A percentile compares a stretch with the other conserved stretches of the same genome.
Conservation (phyloP, 2,329 filamentous ascomycete genomes). For the Neofusicoccum laricinum region DNA sequence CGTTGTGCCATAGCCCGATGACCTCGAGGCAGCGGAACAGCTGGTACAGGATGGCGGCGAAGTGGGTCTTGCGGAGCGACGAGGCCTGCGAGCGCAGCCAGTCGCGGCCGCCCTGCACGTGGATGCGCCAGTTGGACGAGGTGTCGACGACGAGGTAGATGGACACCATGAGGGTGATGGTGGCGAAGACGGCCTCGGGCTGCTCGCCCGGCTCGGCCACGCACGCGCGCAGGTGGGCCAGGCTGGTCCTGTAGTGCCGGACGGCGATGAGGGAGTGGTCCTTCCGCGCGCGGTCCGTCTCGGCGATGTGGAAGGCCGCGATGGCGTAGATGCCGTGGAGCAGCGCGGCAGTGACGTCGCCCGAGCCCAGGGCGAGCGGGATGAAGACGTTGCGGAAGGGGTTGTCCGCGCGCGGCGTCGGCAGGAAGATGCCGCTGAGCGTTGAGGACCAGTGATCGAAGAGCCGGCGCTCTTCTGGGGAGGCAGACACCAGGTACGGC, state of each 20-base stretch:
- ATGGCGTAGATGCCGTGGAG: slow-evolving; percentile 15
- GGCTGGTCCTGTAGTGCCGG: slow-evolving; percentile 11
- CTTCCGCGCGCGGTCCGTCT: not conserved
- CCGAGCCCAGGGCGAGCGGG: not conserved
- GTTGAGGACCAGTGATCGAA: slow-evolving; percentile 13
- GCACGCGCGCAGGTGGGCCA: slow-evolving; percentile 6
- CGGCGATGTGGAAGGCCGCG: slow-evolving; percentile 11
- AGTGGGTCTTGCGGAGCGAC: not conserved
- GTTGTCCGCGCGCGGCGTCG: not conserved
- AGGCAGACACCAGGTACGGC: not conserved
- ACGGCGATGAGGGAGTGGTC: slow-evolving; percentile 1
- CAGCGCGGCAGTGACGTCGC: not conserved
- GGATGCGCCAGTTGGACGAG: slow-evolving; percentile 12
- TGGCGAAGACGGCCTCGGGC: slow-evolving; percentile 9
- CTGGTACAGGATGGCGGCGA: slow-evolving; percentile 11
- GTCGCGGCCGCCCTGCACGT: slow-evolving; percentile 13
- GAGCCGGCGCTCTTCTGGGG: not conserved
- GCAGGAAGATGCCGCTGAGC: slow-evolving; percentile 6
- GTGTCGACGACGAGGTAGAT: slow-evolving; percentile 10
- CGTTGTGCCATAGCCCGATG: slow-evolving; percentile 10
- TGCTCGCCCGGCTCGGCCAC: not conserved
- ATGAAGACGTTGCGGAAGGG: slow-evolving; percentile 11
- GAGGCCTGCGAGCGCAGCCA: not conserved
- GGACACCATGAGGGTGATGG: slow-evolving; percentile 5
- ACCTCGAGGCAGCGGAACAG: slow-evolving; percentile 14